Base-by-base conservation (phyloP, 305 asterid species). In the Salvia sclarea region DNA sequence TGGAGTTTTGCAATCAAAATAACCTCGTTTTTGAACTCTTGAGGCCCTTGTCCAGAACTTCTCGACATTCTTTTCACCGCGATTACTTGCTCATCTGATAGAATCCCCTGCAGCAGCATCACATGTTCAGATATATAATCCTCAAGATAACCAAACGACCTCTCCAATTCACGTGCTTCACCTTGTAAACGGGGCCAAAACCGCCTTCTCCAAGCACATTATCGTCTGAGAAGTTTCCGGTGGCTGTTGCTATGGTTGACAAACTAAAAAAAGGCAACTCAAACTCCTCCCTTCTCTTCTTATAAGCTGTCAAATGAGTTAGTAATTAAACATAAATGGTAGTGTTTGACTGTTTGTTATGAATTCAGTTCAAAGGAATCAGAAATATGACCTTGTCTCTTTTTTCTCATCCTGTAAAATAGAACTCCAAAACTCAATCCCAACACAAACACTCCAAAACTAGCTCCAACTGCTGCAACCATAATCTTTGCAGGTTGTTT, bases 171-270 rank as follows among this genome's bases (percentile, higher is more conserved):
- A 1, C 2, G 30, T 25, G 30, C 30, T 1, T 25, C 4, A 25
- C 30, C 38, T 33, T 33, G 9, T 52, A 71, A 61, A 62, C 75
- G 0, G 76, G 66, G 33, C 76, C 76, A 33, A 71, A 71, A 72
- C 76, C 76, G 2, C 76, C 76, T 72, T 72, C 66, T 10, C 76
- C 76, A 9, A 72, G 55, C 12, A 56, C 3, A 11, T 64, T 64
- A 21, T 64, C 60, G 6, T 9, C 24, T 33, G 76, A 45, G 8
- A 72, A 72, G 37, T 72, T 55, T 47, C 48, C 37, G 16, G 72
- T 72, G 1, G 77, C 77, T 6, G 72, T 56, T 57, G 45, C 48
- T 47, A 72, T 72, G 38, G 68, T 65, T 11, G 62, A 54, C 66
- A 31, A 57, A 13, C 24, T 18, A 48, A 64, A 72, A 9, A 64